These are phyloP conservation scores for Trichophyton rubrum DNA, from an alignment of 2,329 filamentous ascomycete genomes.

Conservation along the genomic window DNA sequence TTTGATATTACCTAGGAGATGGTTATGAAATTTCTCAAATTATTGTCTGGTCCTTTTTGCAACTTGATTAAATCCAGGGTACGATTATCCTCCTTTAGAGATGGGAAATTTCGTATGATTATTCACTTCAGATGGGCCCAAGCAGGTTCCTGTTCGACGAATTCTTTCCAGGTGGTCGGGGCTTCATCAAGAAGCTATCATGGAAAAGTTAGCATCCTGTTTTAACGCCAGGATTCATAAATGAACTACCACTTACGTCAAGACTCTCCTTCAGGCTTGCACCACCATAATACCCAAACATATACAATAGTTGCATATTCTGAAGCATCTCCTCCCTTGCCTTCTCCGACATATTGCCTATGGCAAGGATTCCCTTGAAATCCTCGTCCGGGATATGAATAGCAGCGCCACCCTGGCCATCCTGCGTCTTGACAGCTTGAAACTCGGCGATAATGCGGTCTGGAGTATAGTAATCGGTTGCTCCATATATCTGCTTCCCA, in stretches of 20 bases:
- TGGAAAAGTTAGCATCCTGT: not conserved
- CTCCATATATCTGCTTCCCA: conserved; percentile 36
- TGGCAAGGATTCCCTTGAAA: conserved; percentile 19
- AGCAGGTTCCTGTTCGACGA: not conserved
- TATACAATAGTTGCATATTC: conserved; percentile 41
- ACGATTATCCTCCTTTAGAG: not conserved
- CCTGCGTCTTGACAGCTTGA: conserved; percentile 26
- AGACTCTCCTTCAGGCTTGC: conserved; percentile 20
- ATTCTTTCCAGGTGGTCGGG: not conserved
- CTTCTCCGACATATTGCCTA: conserved; percentile 4
- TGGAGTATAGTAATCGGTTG: conserved; percentile 29
- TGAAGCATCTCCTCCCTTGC: conserved; percentile 39
- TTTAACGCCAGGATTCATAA: not conserved
- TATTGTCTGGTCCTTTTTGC: not conserved
- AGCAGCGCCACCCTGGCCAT: conserved; percentile 22
- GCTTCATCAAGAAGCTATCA: not conserved
- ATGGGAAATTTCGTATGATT: not conserved
- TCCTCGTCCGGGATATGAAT: conserved; percentile 16
- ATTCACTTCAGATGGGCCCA: not conserved
- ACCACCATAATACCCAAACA: conserved; percentile 43
- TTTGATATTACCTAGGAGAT: not conserved
- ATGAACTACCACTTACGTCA: conserved; percentile 15
- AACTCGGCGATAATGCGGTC: conserved; percentile 32
- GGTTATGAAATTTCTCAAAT: not conserved
- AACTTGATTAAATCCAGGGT: not conserved